A percentile compares a stretch with the other conserved stretches of the same genome.
These are phyloP conservation scores for Plenodomus biglobosus DNA, from an alignment of 2,329 filamentous ascomycete species.

Conservation along the genomic window DNA sequence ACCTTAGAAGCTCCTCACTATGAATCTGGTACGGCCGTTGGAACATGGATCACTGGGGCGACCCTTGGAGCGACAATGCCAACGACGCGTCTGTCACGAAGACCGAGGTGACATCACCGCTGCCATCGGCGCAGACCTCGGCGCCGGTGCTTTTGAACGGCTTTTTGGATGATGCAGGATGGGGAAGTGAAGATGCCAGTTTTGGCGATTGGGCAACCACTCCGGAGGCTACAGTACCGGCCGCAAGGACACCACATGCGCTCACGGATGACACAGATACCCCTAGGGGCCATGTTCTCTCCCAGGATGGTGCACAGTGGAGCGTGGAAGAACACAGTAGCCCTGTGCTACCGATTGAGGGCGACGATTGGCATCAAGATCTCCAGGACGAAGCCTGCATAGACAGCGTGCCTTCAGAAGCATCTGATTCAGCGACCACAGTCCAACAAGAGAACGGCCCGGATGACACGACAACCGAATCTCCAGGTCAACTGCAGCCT, in stretches of 20 bases:
- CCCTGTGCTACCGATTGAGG: neutral
- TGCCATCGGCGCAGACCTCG: conserved; percentile 13
- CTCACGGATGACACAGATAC: neutral
- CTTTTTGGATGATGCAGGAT: conserved; percentile 42
- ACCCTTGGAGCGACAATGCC: conserved; percentile 46
- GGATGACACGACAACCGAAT: conserved; percentile 2
- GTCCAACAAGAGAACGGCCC: conserved; percentile 24
- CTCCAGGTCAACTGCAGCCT: conserved; percentile 9
- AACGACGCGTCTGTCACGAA: conserved; percentile 25
- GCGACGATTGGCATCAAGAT: conserved; percentile 15
- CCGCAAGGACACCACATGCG: conserved; percentile 2
- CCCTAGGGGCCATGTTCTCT: neutral
- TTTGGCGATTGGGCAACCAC: conserved; percentile 34
- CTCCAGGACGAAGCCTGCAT: conserved; percentile 9
- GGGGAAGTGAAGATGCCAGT: conserved; percentile 37
- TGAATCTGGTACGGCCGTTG: conserved; percentile 33
- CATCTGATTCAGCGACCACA: conserved; percentile 38
- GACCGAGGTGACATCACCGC: conserved; percentile 25
- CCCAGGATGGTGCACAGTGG: conserved; percentile 7
- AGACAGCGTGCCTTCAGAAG: conserved; percentile 28
- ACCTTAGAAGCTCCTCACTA: conserved; percentile 36
- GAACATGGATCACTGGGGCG: conserved; percentile 47
- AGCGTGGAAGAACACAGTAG: conserved; percentile 1
- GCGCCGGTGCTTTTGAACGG: conserved; percentile 28
- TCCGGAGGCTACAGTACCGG: conserved; percentile 6